Percentiles rank a stretch among this genome's conserved stretches.
Evolutionary conservation across 2,329 filamentous ascomycete genomes (phyloP).

Genomic region (Akanthomyces muscarius): DNA sequence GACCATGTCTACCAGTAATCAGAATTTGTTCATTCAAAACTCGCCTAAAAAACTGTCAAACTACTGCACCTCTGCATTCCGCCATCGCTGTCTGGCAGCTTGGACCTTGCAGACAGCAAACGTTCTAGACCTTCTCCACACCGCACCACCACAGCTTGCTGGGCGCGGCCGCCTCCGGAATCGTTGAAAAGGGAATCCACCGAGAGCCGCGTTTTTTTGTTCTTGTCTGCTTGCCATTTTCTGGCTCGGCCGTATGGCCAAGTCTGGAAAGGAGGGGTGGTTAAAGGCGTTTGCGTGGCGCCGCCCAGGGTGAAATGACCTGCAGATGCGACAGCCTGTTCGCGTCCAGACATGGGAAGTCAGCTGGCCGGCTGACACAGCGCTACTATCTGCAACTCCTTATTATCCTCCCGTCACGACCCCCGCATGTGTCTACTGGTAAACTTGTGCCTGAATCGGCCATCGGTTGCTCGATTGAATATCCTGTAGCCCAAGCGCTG

Average conservation of each 20-base stretch:
- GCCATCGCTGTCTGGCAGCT: neutral
- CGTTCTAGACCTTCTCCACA: constrained; percentile 4
- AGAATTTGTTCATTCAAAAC: neutral
- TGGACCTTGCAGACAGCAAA: neutral
- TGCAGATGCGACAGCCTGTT: constrained; percentile 13
- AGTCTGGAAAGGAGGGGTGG: neutral
- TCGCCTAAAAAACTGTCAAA: no score
- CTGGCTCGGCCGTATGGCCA: neutral
- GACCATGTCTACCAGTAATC: no score
- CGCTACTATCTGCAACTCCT: neutral
- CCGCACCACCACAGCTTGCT: neutral
- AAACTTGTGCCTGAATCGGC: no score
- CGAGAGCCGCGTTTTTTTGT: neutral
- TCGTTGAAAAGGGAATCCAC: constrained; percentile 4
- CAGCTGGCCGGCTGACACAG: no score
- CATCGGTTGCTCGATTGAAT: no score
- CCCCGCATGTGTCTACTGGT: no score
- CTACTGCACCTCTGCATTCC: no score
- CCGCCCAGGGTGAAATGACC: neutral
- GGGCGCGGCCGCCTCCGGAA: neutral
- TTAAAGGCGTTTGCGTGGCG: neutral
- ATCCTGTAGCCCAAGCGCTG: no score
- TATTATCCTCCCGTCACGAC: no score
- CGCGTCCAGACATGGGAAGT: no score
- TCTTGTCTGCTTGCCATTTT: neutral